Conservation (phyloP, 1,139 yeast genomes). For the Lipomyces yarrowii region DNA sequence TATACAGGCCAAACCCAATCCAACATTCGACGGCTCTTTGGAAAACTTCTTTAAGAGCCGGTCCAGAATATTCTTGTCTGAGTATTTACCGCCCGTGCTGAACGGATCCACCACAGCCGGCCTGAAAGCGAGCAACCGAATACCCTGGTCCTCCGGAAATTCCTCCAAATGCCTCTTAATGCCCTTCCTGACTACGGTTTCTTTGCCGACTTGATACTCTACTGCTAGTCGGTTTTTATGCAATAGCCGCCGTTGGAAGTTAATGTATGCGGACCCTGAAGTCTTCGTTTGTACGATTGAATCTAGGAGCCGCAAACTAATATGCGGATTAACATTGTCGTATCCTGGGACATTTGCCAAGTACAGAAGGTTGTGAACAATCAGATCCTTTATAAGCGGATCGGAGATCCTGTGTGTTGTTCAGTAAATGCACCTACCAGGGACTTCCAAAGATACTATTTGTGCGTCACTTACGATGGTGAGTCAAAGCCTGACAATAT, state of each 20-base stretch:
- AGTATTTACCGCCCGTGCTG: conserved; percentile 23
- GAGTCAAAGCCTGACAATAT: conserved; percentile 19
- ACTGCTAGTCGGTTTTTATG: conserved; percentile 37
- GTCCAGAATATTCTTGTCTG: conserved; percentile 17
- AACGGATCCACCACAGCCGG: conserved; percentile 27
- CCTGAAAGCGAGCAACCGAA: conserved; percentile 16
- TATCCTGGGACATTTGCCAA: conserved; percentile 8
- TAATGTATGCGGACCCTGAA: conserved; percentile 31
- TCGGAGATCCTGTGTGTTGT: conserved; percentile 5
- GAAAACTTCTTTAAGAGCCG: conserved; percentile 28
- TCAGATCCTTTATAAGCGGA: conserved; percentile 16
- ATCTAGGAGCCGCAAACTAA: conserved; percentile 36
- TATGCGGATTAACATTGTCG: conserved; percentile 34
- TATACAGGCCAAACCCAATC: conserved; percentile 45
- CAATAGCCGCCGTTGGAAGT: conserved; percentile 34
- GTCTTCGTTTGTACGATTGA: conserved; percentile 30
- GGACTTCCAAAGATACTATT: neutral
- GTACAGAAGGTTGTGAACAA: conserved; percentile 22
- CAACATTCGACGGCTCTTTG: conserved; percentile 32
- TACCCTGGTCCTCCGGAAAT: conserved; percentile 26
- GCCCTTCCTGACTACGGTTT: conserved; percentile 23
- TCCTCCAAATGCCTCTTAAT: conserved; percentile 26
- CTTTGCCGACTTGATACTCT: conserved; percentile 37
- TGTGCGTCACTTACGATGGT: neutral
- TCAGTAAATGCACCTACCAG: neutral